These are phyloP conservation scores for Pisolithus orientalis DNA, from an alignment of 768 basidiomycete genomes.

Conservation along the genomic window DNA sequence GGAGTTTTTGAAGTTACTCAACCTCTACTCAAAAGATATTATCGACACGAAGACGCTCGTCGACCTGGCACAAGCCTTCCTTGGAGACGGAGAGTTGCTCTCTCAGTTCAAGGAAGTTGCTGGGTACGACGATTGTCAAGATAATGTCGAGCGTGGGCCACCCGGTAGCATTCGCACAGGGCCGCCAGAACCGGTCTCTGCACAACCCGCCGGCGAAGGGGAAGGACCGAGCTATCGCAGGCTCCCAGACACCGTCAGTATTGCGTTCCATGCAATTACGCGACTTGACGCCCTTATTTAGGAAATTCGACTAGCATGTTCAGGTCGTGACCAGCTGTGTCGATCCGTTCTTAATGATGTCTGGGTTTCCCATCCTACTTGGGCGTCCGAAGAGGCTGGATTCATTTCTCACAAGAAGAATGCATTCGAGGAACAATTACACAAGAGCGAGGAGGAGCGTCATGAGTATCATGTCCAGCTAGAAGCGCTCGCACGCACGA, in stretches of 20 bases:
- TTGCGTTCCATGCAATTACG: background rate
- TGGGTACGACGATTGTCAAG: slow-evolving; percentile 65
- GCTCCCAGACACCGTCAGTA: slow-evolving; percentile 79
- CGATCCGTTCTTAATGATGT: slow-evolving; percentile 95
- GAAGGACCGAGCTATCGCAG: slow-evolving; percentile 93
- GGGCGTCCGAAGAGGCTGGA: slow-evolving; percentile 94
- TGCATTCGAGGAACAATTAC: slow-evolving; percentile 88
- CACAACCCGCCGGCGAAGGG: slow-evolving; percentile 74
- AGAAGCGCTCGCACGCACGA: slow-evolving; percentile 85
- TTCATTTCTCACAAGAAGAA: slow-evolving; percentile 97
- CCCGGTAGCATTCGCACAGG: slow-evolving; percentile 73
- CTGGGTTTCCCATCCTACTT: slow-evolving; percentile 98
- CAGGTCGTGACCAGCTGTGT: slow-evolving; percentile 89
- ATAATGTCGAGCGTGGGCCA: slow-evolving; percentile 60
- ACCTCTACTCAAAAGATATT: slow-evolving; percentile 86
- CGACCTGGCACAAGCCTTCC: slow-evolving; percentile 71
- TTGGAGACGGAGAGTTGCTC: slow-evolving; percentile 77
- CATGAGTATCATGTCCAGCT: slow-evolving; percentile 97
- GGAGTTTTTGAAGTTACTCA: slow-evolving; percentile 91
- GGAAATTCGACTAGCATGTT: slow-evolving; percentile 89
- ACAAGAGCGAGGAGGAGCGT: slow-evolving; percentile 96
- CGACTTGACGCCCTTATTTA: slow-evolving; percentile 24
- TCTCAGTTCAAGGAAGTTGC: slow-evolving; percentile 82
- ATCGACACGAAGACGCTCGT: slow-evolving; percentile 82
- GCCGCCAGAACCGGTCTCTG: slow-evolving; percentile 70